Evolutionary conservation across 805 yeast species (phyloP).

Genomic region (Candida peoriensis): DNA sequence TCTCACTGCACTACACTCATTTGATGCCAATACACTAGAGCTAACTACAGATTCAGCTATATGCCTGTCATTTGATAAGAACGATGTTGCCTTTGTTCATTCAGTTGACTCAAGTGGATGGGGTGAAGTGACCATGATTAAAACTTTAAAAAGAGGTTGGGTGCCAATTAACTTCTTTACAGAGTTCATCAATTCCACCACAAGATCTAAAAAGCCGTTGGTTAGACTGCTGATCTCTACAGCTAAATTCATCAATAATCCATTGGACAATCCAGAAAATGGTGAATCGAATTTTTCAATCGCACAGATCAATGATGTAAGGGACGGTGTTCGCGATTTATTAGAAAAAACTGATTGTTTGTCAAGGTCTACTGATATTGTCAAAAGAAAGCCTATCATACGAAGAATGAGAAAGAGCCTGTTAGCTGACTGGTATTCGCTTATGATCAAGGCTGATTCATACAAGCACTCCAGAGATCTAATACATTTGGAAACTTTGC

Average conservation of each 20-base stretch:
- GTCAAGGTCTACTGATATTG: slow-evolving; percentile 67
- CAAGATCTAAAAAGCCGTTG: slow-evolving; percentile 42
- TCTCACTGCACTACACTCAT: slow-evolving; percentile 53
- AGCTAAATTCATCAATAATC: slow-evolving; percentile 62
- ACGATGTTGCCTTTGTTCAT: slow-evolving; percentile 73
- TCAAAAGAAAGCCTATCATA: slow-evolving; percentile 55
- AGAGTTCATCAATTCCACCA: slow-evolving; percentile 30
- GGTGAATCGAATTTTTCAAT: slow-evolving; percentile 23
- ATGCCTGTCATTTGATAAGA: slow-evolving; percentile 65
- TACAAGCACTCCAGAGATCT: slow-evolving; percentile 58
- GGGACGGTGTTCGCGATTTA: slow-evolving; percentile 67
- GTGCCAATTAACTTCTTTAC: slow-evolving; percentile 79
- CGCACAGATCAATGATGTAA: slow-evolving; percentile 48
- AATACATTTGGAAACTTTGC: slow-evolving; percentile 56
- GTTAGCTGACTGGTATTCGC: slow-evolving; percentile 75
- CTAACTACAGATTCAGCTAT: slow-evolving; percentile 63
- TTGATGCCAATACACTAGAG: slow-evolving; percentile 54
- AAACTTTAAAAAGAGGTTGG: slow-evolving; percentile 69
- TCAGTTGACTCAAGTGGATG: slow-evolving; percentile 78
- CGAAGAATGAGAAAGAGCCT: slow-evolving; percentile 62
- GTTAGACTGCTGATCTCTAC: slow-evolving; percentile 53
- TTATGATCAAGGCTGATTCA: slow-evolving; percentile 72
- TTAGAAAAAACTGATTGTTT: slow-evolving; percentile 68
- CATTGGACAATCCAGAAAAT: slow-evolving; percentile 42
- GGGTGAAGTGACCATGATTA: slow-evolving; percentile 78